Base-by-base conservation (phyloP, 345 rosid genomes). In the Bruguiera sexangula region DNA sequence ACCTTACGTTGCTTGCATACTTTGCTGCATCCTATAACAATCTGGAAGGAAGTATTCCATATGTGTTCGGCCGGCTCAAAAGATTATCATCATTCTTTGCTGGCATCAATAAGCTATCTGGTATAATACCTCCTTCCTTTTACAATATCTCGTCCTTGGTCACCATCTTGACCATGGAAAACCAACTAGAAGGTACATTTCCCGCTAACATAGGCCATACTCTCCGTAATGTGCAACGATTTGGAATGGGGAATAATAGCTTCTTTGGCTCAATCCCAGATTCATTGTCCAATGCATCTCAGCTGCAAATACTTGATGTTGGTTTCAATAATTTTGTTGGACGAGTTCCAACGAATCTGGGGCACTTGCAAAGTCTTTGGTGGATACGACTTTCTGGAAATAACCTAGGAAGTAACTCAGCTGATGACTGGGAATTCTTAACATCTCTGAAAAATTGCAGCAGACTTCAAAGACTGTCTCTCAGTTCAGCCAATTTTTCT, bases 241-340 rank as follows among this genome's bases (percentile, higher is more conserved):
- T 43, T 69, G 15, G 63, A 11, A 22, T 71, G 4, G 78, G 73
- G 39, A 30, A 1, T 1, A 79, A 85, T 24, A 50, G 48, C 21
- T 62, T 85, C 30, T 68, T 36, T 0, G 86, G 85, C 8, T 9
- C 29, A 10, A 74, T 82, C 34, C 82, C 82, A 24, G 48, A 39
- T 39, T 63, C 80, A 4, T 9, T 83, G 15, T 32, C 76, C 22
- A 83, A 83, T 71, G 76, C 73, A 15, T 78, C 83, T 3, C 30
- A 36, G 22, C 57, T 83, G 43, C n/a, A 13, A 29, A 0, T 15
- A 0, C 36, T 80, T 26, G 67, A 58, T 19, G 26, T 71, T 11
- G 5, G 34, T 6, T 0, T 0, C 8, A 70, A 69, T 21, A 20
- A 55, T 60, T 73, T 81, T 3, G 21, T 5, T 2, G 81, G 81